phyloP scores from a whole-genome alignment of 2,329 filamentous ascomycete species.

The Grosmannia penicillata region DNA sequence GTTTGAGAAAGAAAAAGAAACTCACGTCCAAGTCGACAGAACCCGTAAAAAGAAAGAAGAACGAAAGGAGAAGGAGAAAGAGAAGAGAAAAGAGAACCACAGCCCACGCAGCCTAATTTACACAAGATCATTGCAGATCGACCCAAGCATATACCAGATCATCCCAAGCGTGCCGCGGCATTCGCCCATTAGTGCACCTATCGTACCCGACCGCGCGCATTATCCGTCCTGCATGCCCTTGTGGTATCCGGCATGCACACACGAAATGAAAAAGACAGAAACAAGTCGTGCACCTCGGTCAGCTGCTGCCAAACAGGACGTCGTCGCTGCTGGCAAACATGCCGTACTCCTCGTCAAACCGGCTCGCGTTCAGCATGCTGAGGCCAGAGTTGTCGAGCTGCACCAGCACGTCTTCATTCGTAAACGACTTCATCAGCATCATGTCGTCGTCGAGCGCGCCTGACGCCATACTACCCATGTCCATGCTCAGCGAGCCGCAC shows the following conservation, averaged over 20 bases:
- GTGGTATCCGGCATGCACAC: slow-evolving; percentile 5
- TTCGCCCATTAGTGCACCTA: no score
- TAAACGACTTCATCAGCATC: slow-evolving; percentile 27
- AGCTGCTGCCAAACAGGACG: slow-evolving; percentile 30
- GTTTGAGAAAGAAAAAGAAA: slow-evolving; percentile 2
- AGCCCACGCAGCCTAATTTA: background rate
- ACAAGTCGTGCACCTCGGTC: background rate
- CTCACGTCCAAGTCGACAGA: background rate
- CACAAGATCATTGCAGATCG: background rate
- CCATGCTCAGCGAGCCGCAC: slow-evolving; percentile 14
- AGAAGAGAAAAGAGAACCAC: background rate
- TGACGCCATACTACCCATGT: slow-evolving; percentile 18
- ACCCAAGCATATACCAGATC: background rate
- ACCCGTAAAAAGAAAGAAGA: background rate
- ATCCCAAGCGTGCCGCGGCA: slow-evolving; percentile 1
- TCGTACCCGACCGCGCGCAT: no score
- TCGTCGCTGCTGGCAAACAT: slow-evolving; percentile 38
- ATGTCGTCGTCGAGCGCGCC: slow-evolving; percentile 26
- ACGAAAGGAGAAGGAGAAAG: background rate
- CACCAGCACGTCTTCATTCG: slow-evolving; percentile 25
- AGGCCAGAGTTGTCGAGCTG: slow-evolving; percentile 28
- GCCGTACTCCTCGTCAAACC: slow-evolving; percentile 39
- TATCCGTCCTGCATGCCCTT: no score
- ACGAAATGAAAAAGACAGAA: background rate
- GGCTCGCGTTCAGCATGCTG: slow-evolving; percentile 33